A percentile compares a stretch with the other conserved stretches of the same genome.
phyloP scores from a whole-genome alignment of 2,329 filamentous ascomycete genomes.

The Arthrobotrys sphaeroides region DNA sequence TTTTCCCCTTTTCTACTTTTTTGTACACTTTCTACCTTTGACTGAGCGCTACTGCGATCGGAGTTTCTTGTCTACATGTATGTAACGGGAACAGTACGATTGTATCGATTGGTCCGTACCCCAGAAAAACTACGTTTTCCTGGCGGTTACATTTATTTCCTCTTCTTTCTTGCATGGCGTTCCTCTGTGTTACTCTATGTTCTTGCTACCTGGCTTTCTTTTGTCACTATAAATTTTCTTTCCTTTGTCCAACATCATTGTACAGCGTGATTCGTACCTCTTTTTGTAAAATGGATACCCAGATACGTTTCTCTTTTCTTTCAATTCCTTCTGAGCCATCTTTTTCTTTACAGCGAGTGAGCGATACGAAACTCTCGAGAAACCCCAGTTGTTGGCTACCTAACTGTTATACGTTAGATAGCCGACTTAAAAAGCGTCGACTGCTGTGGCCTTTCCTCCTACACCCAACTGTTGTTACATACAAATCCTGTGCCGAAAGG shows the following conservation, averaged over 20 bases:
- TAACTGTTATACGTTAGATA: not conserved
- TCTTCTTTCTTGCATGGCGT: conserved; percentile 6
- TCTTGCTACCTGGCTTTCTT: not conserved
- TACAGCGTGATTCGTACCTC: conserved; percentile 23
- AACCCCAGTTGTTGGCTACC: not conserved
- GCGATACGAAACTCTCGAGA: not conserved
- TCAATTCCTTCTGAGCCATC: not conserved
- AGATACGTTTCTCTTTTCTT: conserved; percentile 14
- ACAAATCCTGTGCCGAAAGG: conserved; percentile 8
- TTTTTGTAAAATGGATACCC: conserved; percentile 16
- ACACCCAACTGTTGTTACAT: not conserved
- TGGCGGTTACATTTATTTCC: too few relatives aligned
- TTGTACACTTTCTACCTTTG: conserved; percentile 9
- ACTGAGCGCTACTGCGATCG: not conserved
- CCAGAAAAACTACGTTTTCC: conserved; percentile 3
- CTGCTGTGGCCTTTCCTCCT: not conserved
- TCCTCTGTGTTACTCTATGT: not conserved
- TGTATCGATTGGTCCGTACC: conserved; percentile 21
- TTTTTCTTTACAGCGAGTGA: conserved; percentile 3
- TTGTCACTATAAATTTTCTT: conserved; percentile 1
- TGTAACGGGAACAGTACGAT: conserved; percentile 19
- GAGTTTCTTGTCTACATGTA: conserved; percentile 26
- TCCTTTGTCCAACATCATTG: conserved; percentile 6
- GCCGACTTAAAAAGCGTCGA: conserved; percentile 6
- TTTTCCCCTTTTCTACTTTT: conserved; percentile 9